Base-by-base conservation (phyloP, 768 basidiomycete genomes). In the Boletus rubropictus region DNA sequence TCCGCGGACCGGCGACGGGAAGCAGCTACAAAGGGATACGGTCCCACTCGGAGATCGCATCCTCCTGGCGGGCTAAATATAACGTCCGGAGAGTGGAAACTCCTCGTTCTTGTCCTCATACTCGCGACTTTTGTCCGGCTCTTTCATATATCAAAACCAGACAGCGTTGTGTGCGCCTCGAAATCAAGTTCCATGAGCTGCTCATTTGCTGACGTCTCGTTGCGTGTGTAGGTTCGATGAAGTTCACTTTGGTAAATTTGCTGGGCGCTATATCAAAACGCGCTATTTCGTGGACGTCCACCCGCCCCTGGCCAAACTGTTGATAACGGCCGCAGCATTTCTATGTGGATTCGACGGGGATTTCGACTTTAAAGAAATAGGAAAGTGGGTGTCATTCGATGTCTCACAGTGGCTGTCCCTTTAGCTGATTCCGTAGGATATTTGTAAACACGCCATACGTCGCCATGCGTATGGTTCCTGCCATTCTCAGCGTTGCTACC, bases 161-260 rank as follows among this genome's bases (percentile, higher is more conserved):
- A 81, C 48, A 93, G 91, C 58, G 91, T 99, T 34, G 95, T 99
- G 90, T 94, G 55, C 72, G 89, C 78, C 4, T 10, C 11, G 5
- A 27, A 1, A 36, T 45, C 15, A 4, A 12, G 28, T 44, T 17
- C 37, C 18, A 10, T 38, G 17, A 7, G 6, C 12, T 29, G 18
- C 1, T n/a, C 33, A 27, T 32, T 7, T 20, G 32, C 48, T 59
- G n/a, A 48, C 22, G 4, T 28, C 24, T 27, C 12, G 14, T 42
- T 27, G 28, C 38, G 4, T 37, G 3, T 51, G 20, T 58, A 96
- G 94, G 35, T 98, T 98, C 66, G 95, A 98, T 63, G 95, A 98
- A 66, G 95, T 97, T 0, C 95, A 98, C 65, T 98, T 98, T 65
- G 95, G 95, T 50, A 96, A 96, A 66, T 98, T 98, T 62, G 92